Conservation (phyloP, 257 asterid genomes). For the Sherardia arvensis region DNA sequence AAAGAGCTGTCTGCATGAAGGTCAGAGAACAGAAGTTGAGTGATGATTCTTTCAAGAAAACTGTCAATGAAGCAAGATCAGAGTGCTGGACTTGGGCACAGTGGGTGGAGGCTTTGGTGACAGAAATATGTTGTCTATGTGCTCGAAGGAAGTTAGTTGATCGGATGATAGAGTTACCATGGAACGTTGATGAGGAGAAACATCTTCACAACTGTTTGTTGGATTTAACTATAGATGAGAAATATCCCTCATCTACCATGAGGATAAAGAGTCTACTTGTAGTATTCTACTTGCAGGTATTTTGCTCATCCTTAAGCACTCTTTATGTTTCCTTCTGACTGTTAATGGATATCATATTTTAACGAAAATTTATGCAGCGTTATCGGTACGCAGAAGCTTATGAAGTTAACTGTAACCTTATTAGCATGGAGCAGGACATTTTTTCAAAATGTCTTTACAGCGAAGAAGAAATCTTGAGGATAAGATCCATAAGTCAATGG, state of each 20-base stretch:
- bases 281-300: conserved; percentile 91
- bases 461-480: conserved; percentile 49
- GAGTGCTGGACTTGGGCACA: conserved; percentile 37
- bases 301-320: neutral
- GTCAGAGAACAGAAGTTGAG: conserved; percentile 51
- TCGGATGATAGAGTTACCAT: conserved; percentile 87
- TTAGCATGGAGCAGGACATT: conserved; percentile 54
- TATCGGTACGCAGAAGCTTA: conserved; percentile 76
- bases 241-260: conserved; percentile 37
- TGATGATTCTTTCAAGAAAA: conserved; percentile 18
- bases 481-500: conserved; percentile 55
- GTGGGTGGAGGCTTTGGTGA: conserved; percentile 76
- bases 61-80: conserved; percentile 32
- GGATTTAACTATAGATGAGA: conserved; percentile 52
- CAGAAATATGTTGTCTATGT: conserved; percentile 86
- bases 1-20: conserved; percentile 61
- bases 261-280: conserved; percentile 95
- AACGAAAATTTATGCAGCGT: conserved; percentile 65
- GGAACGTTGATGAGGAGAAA: conserved; percentile 88
- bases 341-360: conserved; percentile 11
- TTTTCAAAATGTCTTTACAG: conserved; percentile 31
- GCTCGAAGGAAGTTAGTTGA: conserved; percentile 68
- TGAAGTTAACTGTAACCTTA: conserved; percentile 68
- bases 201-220: conserved; percentile 70
- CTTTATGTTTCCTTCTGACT: conserved; percentile 15